Percentiles rank a stretch among this genome's conserved stretches.
Conservation (phyloP, 176 grass and related monocot genomes). For the Aegilops umbellulata region DNA sequence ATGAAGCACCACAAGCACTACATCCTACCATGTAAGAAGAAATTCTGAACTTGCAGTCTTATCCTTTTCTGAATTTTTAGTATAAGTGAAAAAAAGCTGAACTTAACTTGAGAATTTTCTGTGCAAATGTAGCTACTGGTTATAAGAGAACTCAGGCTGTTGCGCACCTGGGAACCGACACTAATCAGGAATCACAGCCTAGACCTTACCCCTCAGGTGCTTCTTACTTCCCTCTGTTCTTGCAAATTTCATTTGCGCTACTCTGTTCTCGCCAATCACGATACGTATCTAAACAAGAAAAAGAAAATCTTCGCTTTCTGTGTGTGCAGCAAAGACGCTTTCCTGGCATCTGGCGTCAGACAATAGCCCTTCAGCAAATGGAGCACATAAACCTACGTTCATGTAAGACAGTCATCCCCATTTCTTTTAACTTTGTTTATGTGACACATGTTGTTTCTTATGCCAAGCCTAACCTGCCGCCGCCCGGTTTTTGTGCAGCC, state of each 20-base stretch:
- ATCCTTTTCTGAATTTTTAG: not conserved
- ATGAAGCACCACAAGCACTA: slow-evolving; percentile 95
- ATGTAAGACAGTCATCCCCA: slow-evolving; percentile 37
- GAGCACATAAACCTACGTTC: slow-evolving; percentile 35
- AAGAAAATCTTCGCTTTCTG: not conserved
- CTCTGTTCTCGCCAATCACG: not conserved
- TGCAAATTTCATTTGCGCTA: not conserved
- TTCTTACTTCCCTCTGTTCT: slow-evolving; percentile 18
- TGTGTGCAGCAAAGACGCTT: slow-evolving; percentile 86
- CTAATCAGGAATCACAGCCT: slow-evolving; percentile 47
- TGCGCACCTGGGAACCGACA: slow-evolving; percentile 38
- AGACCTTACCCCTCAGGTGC: slow-evolving; percentile 69
- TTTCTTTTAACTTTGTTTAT: not conserved
- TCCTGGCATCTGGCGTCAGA: slow-evolving; percentile 91
- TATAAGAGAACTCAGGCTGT: slow-evolving; percentile 39
- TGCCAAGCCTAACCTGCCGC: not conserved
- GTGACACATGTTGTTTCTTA: not conserved
- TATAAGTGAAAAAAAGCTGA: not conserved
- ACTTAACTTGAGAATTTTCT: slow-evolving; percentile 12
- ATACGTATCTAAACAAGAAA: not conserved
- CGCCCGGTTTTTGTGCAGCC: slow-evolving; percentile 43
- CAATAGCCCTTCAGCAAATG: slow-evolving; percentile 27
- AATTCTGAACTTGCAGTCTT: slow-evolving; percentile 4
- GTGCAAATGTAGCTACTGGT: slow-evolving; percentile 50
- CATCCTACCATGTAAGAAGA: slow-evolving; percentile 75